Evolutionary conservation across 2,329 filamentous ascomycete genomes (phyloP), one percentile per base, ranked within the genome.

Genomic region (Aulographum hederae): DNA sequence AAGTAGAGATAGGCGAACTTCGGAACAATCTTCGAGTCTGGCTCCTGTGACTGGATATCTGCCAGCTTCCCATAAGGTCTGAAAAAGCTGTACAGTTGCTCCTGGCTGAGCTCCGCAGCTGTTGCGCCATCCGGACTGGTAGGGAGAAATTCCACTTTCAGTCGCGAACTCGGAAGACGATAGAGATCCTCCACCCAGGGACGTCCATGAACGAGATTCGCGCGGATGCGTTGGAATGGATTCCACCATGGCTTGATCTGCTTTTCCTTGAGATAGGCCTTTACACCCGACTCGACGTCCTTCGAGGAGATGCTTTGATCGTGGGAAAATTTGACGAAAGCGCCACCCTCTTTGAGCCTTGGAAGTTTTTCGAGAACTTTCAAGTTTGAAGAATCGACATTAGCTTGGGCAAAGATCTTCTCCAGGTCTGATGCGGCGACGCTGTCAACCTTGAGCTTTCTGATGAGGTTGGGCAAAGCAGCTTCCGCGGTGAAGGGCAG

Each of bases 171-270:
- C 0, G 89, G 89, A 31, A 84, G 73, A 5, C 84, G 70, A 42
- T 82, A 78, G 18, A 98, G 58, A 48, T 98, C 89, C 46, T 95
- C 89, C 3, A 95, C 67, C 89, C 89, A 98, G 0, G 89, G 89
- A 15, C 74, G 71, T 6, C 89, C 89, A 34, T 71, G 64, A 2
- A 98, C 89, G 5, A 84, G 58, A 16, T 73, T 72, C 3, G 73
- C 72, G 30, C 69, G 67, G 34, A 92, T 74, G 11, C 66, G 57
- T 15, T 70, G 65, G 40, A 93, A 75, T 0, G 84, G 84, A 42
- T 76, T 91, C 60, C 89, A 94, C 79, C 85, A 92, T 3, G 86
- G 85, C 37, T 73, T 80, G 23, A 92, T 68, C 0, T 76, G 77
- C 12, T 74, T 65, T 37, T 81, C 61, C 34, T 66, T 58, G 2